Percentiles rank a stretch among this genome's conserved stretches.
These are phyloP conservation scores for Tolypocladium endophyticum DNA, from an alignment of 2,329 filamentous ascomycete species.

Conservation along the genomic window DNA sequence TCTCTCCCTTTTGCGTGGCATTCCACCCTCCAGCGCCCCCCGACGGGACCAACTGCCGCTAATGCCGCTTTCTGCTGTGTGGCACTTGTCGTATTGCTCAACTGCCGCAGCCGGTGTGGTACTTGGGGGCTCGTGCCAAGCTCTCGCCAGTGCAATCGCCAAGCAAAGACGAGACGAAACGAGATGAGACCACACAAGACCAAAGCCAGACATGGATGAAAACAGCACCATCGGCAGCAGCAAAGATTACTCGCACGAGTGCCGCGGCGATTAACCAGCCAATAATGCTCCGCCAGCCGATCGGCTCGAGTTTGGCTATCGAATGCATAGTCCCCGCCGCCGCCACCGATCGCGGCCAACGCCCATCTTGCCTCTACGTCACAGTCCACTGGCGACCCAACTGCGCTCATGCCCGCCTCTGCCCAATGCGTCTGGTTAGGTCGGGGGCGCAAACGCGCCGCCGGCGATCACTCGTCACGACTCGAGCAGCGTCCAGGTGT, in stretches of 20 bases:
- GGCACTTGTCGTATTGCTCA: not conserved
- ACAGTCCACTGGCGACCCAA: not conserved
- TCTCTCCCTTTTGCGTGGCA: not conserved
- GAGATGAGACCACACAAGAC: not conserved
- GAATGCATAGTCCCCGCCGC: not conserved
- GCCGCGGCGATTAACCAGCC: not conserved
- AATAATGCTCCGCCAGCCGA: not conserved
- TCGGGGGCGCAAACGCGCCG: not conserved
- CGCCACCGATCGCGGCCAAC: conserved; percentile 5
- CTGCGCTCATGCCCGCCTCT: not conserved
- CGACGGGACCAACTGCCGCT: not conserved
- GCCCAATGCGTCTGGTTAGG: not conserved
- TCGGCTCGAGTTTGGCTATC: not conserved
- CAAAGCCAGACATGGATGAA: not conserved
- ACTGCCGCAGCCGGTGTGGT: not conserved
- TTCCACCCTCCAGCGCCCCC: not conserved
- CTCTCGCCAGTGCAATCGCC: not conserved
- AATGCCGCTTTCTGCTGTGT: not conserved
- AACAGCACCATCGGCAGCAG: not conserved
- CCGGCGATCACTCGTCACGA: not conserved
- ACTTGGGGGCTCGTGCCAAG: too few species aligned
- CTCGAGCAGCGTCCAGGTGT: not conserved
- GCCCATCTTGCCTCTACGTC: not conserved
- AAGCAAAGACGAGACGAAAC: not conserved
- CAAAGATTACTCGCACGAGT: too few species aligned